A percentile compares a stretch with the other conserved stretches of the same genome.
These are phyloP conservation scores for Priceomyces castillae DNA, from an alignment of 805 yeast species.

Conservation along the genomic window DNA sequence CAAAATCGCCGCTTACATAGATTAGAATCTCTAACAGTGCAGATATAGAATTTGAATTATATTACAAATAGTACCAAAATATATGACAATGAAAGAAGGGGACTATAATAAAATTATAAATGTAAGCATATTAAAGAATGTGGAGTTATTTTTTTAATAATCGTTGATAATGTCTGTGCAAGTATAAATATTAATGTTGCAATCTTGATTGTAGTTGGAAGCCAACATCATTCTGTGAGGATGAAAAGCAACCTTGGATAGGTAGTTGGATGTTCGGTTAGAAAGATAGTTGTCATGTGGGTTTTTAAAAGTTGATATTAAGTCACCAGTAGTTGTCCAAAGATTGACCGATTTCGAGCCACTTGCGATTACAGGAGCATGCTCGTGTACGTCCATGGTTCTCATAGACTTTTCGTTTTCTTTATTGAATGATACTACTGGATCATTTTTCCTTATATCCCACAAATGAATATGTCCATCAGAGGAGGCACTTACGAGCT, in stretches of 20 bases:
- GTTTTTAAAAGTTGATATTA: constrained; percentile 58
- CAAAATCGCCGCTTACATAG: too few relatives aligned
- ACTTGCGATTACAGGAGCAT: constrained; percentile 90
- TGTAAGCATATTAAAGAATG: too few relatives aligned
- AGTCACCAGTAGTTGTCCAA: constrained; percentile 84
- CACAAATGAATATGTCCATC: constrained; percentile 85
- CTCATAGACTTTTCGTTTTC: constrained; percentile 51
- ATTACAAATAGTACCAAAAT: too few relatives aligned
- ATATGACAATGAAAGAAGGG: too few relatives aligned
- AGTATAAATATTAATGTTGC: constrained; percentile 59
- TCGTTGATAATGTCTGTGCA: constrained; percentile 39
- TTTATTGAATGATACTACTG: constrained; percentile 67
- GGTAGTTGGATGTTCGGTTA: constrained; percentile 49
- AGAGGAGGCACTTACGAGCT: constrained; percentile 75
- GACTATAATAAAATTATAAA: too few relatives aligned
- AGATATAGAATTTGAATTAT: too few relatives aligned
- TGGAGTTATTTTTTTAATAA: constrained; percentile 16
- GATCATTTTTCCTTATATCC: constrained; percentile 79
- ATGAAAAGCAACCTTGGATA: constrained; percentile 73
- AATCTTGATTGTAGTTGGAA: constrained; percentile 75
- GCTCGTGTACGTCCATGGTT: constrained; percentile 84
- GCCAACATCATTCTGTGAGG: constrained; percentile 96
- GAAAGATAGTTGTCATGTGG: constrained; percentile 44
- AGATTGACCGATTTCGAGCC: constrained; percentile 77
- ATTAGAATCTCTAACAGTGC: too few relatives aligned